These are phyloP conservation scores for Gynochthodes officinalis DNA, from an alignment of 257 asterid genomes.

Conservation along the genomic window DNA sequence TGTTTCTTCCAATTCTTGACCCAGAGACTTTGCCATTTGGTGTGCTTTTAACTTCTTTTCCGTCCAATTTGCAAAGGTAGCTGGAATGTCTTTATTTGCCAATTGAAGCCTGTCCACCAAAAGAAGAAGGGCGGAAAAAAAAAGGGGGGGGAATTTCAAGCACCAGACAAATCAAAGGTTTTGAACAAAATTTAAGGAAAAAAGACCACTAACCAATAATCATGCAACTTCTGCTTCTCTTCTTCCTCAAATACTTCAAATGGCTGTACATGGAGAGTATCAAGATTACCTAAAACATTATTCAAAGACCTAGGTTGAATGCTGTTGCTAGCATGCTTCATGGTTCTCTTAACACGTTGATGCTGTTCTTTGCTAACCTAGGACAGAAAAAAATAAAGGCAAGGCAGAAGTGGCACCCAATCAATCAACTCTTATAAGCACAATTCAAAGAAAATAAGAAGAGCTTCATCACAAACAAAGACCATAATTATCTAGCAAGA, in stretches of 20 bases:
- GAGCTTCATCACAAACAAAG: neutral
- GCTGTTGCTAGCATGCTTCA: conserved; percentile 67
- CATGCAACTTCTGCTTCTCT: conserved; percentile 76
- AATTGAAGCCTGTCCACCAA: conserved; percentile 58
- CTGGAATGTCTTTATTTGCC: conserved; percentile 62
- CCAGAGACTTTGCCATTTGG: conserved; percentile 40
- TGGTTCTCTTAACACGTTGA: conserved; percentile 74
- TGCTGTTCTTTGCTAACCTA: conserved; percentile 95
- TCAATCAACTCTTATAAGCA: neutral
- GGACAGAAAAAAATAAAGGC: conserved; percentile 7
- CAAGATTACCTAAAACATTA: conserved; percentile 74
- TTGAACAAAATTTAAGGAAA: conserved; percentile 19
- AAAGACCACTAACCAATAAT: conserved; percentile 62
- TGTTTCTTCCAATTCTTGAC: conserved; percentile 59
- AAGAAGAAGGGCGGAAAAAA: neutral
- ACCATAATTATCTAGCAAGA: neutral
- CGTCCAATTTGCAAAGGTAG: conserved; percentile 54
- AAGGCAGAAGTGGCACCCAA: neutral
- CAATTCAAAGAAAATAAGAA: neutral
- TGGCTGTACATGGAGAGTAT: conserved; percentile 70
- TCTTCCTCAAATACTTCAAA: conserved; percentile 91
- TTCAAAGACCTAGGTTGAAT: conserved; percentile 65
- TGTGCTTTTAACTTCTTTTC: conserved; percentile 43
- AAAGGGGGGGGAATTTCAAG: conserved; percentile 6
- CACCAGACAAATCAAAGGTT: conserved; percentile 17